A percentile compares a stretch with the other conserved stretches of the same genome.
Evolutionary conservation across 345 rosid genomes (phyloP).

Genomic region (Brassica carinata): DNA sequence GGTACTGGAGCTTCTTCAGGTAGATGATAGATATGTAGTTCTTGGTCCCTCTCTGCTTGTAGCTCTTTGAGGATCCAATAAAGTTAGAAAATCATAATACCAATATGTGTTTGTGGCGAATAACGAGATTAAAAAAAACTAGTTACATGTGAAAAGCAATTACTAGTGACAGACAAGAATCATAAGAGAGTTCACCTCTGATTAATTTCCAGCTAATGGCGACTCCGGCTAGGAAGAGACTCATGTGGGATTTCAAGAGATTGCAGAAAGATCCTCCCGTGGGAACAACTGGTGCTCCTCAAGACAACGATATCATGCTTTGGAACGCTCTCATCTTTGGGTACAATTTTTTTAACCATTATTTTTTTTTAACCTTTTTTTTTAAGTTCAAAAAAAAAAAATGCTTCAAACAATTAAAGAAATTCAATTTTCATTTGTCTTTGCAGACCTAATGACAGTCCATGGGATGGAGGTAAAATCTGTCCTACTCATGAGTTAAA

Average conservation of each 20-base stretch:
- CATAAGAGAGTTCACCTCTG: background rate
- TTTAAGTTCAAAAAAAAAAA: no score
- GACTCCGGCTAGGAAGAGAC: conserved; percentile 59
- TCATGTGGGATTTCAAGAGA: conserved; percentile 69
- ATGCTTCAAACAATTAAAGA: background rate
- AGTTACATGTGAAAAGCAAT: no score
- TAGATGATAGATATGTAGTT: conserved; percentile 1
- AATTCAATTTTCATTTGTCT: conserved; percentile 24
- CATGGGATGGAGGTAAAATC: conserved; percentile 84
- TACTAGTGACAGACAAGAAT: no score
- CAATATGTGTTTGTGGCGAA: no score
- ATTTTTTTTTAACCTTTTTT: background rate
- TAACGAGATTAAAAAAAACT: no score
- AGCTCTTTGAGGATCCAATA: no score
- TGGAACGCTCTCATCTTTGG: conserved; percentile 68
- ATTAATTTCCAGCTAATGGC: conserved; percentile 39
- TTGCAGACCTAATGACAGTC: conserved; percentile 77
- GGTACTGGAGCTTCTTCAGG: background rate
- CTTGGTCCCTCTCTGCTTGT: background rate
- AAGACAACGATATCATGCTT: conserved; percentile 58
- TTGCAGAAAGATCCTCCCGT: conserved; percentile 66
- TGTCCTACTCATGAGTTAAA: background rate
- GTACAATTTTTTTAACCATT: conserved; percentile 11
- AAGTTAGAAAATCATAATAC: no score
- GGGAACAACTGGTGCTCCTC: conserved; percentile 61